Evolutionary conservation across 2,329 filamentous ascomycete genomes (phyloP).

Genomic region (Colletotrichum cordylinicola): DNA sequence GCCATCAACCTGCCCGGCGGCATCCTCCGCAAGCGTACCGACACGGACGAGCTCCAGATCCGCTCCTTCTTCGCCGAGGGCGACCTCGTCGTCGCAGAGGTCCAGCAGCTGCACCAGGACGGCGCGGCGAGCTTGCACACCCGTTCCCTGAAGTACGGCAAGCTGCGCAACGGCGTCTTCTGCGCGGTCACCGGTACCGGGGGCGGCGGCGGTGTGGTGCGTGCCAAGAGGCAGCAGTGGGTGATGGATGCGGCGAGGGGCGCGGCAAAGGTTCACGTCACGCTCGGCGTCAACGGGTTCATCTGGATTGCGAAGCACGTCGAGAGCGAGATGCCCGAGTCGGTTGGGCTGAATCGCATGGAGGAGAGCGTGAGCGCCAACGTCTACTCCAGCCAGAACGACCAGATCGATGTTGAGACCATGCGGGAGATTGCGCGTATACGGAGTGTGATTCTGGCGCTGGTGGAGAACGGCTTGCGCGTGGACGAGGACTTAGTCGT

Average conservation of each 20-base stretch:
- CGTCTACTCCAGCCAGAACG: slow-evolving; percentile 96
- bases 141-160: slow-evolving; percentile 89
- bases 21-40: slow-evolving; percentile 87
- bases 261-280: slow-evolving; percentile 76
- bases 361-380: slow-evolving; percentile 86
- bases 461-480: slow-evolving; percentile 81
- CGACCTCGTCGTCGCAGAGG: slow-evolving; percentile 91
- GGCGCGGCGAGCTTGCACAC: slow-evolving; percentile 90
- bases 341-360: slow-evolving; percentile 80
- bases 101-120: slow-evolving; percentile 87
- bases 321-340: slow-evolving; percentile 60
- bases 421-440: slow-evolving; percentile 89
- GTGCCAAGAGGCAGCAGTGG: slow-evolving; percentile 86
- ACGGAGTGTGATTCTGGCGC: slow-evolving; percentile 78
- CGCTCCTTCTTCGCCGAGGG: slow-evolving; percentile 96
- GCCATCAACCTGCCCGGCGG: slow-evolving; percentile 96
- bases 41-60: slow-evolving; percentile 97
- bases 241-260: slow-evolving; percentile 67
- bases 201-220: slow-evolving; percentile 84
- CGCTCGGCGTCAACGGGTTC: slow-evolving; percentile 95
- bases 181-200: slow-evolving; percentile 81
- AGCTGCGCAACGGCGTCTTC: slow-evolving; percentile 92
- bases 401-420: slow-evolving; percentile 77
- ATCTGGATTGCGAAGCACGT: slow-evolving; percentile 93
- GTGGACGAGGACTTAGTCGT: slow-evolving; percentile 92